Evolutionary conservation across 179 eudicot genomes (phyloP), one percentile per base, ranked within the genome.

Genomic region (Gypsophila paniculata): DNA sequence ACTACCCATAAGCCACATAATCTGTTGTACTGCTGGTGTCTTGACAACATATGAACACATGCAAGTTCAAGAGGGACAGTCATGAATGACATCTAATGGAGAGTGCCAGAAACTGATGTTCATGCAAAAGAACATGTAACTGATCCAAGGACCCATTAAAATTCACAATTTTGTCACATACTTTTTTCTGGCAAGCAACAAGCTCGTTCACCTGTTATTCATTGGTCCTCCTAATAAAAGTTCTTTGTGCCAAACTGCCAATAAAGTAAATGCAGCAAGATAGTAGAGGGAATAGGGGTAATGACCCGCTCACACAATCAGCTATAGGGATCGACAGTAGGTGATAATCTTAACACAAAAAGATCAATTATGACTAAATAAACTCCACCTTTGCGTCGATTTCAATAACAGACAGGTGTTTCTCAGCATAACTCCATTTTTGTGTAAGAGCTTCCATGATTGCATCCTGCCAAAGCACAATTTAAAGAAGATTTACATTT

Each of bases 371-470:
- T 29, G 17, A 52, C 48, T 22, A 23, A 70, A 70, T 79, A 64
- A 58, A 1, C 34, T 1, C 61, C 77, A 91, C 98, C 96, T 93
- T 93, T 26, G 83, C 86, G 42, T 88, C 97, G 71, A 91, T 85
- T 85, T 94, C 97, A 74, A 87, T 75, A 39, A 81, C 79, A 36
- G 77, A 71, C 76, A 94, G 78, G 71, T 81, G 82, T 51, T 75
- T 75, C 84, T 86, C 94, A 75, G 96, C 87, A 82, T 75, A 77
- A 73, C 76, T 83, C 91, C 94, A 86, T 79, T 88, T 81, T 76
- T 73, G 32, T 78, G 82, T 73, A 77, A 87, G 83, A 72, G 92
- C 89, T 64, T 89, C 91, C 72, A 82, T 69, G 68, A 94, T 85
- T 19, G 79, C 74, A 83, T 85, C 78, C 99, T 93, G 89, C n/a